These are phyloP conservation scores for Claviceps sp. DNA, from an alignment of 2,329 filamentous ascomycete genomes.

Conservation along the genomic window DNA sequence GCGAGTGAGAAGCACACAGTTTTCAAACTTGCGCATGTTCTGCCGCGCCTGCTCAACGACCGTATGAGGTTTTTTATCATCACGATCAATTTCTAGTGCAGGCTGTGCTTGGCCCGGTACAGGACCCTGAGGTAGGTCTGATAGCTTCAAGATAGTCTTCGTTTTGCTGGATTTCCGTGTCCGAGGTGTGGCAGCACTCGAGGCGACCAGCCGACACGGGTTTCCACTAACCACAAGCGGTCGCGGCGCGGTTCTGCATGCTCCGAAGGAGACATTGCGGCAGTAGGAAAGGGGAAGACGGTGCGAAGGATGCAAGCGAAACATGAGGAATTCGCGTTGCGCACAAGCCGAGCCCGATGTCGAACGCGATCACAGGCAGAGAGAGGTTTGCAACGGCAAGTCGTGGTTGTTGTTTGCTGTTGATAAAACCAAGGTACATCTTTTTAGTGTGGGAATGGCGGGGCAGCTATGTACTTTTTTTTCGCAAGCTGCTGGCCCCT, in stretches of 20 bases:
- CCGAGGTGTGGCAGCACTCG: neutral
- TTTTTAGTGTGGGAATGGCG: too few species aligned
- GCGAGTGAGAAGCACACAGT: conserved; percentile 81
- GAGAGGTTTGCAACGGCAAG: too few species aligned
- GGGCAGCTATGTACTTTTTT: too few species aligned
- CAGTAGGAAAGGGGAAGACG: conserved; percentile 2
- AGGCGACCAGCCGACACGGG: neutral
- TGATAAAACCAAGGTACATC: too few species aligned
- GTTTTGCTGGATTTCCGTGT: conserved; percentile 6
- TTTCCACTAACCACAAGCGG: neutral
- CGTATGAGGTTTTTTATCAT: conserved; percentile 49
- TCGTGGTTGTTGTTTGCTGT: too few species aligned
- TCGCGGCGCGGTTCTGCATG: neutral
- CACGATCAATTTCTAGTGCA: conserved; percentile 25
- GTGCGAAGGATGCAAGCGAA: conserved; percentile 6
- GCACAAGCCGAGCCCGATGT: too few species aligned
- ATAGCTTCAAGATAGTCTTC: conserved; percentile 30
- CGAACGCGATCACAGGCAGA: too few species aligned
- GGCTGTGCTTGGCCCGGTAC: conserved; percentile 18
- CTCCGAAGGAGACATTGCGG: neutral
- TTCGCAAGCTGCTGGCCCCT: too few species aligned
- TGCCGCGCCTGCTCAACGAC: conserved; percentile 75
- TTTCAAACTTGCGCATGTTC: conserved; percentile 82
- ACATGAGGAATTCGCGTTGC: conserved; percentile 6
- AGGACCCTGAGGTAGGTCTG: conserved; percentile 43